phyloP scores from a whole-genome alignment of 257 asterid genomes.

The Solanum chiquidenum region DNA sequence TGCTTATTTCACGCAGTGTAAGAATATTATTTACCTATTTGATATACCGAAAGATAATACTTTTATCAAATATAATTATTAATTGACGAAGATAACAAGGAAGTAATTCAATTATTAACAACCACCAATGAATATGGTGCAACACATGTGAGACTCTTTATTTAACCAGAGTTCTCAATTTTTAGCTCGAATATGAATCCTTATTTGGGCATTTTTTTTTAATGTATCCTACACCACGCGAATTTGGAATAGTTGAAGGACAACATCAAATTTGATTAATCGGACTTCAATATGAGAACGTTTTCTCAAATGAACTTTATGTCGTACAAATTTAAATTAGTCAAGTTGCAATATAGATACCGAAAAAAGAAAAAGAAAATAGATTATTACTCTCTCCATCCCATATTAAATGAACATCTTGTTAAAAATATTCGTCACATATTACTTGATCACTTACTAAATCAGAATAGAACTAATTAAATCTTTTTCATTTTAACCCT shows the following conservation, averaged over 20 bases:
- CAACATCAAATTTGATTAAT: too few species aligned
- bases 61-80: neutral
- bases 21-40: too few species aligned
- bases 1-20: too few species aligned
- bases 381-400: neutral
- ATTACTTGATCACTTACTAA: neutral
- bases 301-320: neutral
- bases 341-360: neutral
- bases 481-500: accelerated
- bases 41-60: neutral
- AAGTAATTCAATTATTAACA: neutral
- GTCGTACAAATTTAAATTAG: neutral
- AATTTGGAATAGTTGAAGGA: too few species aligned
- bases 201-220: too few species aligned
- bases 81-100: neutral
- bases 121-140: neutral
- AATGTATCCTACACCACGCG: neutral
- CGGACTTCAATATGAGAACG: accelerated
- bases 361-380: too few species aligned
- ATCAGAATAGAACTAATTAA: too few species aligned
- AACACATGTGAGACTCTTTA: neutral
- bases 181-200: too few species aligned
- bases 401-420: too few species aligned
- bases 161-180: neutral
- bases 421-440: neutral